These are phyloP conservation scores for Quercus parvula DNA, from an alignment of 306 rosid genomes.

Conservation along the genomic window DNA sequence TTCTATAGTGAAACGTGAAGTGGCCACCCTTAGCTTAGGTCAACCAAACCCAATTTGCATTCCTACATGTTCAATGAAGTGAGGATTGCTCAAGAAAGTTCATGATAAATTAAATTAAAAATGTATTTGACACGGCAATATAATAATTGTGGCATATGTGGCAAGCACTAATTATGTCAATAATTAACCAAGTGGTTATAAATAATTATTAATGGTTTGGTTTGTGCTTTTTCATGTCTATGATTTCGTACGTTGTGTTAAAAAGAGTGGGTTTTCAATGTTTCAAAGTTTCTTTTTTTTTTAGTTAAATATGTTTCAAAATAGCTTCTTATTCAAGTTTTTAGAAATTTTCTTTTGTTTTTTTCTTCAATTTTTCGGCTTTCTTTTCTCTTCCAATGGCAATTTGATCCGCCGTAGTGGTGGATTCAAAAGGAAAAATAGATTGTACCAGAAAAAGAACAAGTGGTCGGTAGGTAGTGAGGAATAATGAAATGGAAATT, in stretches of 20 bases:
- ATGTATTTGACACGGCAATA: slow-evolving; percentile 23
- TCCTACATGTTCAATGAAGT: slow-evolving; percentile 12
- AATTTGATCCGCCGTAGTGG: too few species aligned
- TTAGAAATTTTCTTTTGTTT: background rate
- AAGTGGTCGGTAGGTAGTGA: background rate
- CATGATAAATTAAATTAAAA: slow-evolving; percentile 11
- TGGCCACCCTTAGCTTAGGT: slow-evolving; percentile 14
- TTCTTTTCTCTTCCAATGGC: background rate
- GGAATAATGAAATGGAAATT: background rate
- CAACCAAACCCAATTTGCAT: slow-evolving; percentile 22
- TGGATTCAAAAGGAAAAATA: background rate
- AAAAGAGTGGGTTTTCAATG: background rate
- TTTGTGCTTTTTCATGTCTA: background rate
- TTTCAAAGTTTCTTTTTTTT: background rate
- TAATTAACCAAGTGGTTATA: slow-evolving; percentile 16
- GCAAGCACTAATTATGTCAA: slow-evolving; percentile 17
- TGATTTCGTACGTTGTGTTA: background rate
- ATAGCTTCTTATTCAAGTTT: background rate
- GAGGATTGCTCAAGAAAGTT: background rate
- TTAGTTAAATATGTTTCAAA: background rate
- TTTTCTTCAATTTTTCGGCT: background rate
- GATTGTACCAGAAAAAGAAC: background rate
- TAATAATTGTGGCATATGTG: slow-evolving; percentile 33
- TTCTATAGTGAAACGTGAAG: background rate
- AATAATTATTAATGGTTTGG: background rate